These are phyloP conservation scores for Phytophthora quininea DNA, from an alignment of 352 stramenopile species.

Conservation along the genomic window DNA sequence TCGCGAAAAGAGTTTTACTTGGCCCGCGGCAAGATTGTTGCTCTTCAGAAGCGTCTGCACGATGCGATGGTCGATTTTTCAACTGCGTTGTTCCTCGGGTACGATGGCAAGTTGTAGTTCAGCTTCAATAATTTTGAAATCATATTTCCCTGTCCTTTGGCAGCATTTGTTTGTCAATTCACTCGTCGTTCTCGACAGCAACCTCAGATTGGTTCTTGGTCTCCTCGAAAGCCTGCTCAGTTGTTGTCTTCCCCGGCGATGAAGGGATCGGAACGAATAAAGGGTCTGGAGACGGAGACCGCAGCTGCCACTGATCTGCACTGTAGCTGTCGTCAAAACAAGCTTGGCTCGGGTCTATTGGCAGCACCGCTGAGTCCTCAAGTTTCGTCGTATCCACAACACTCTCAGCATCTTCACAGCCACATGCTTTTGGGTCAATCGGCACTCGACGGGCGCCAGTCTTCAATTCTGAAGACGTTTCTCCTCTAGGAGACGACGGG, in stretches of 20 bases:
- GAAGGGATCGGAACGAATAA: slow-evolving; percentile 15
- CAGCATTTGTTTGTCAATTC: too few relatives aligned
- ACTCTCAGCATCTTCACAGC: not conserved
- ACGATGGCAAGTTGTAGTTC: slow-evolving; percentile 67
- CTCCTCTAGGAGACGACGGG: slow-evolving; percentile 11
- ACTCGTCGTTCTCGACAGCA: too few relatives aligned
- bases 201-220: slow-evolving; percentile 1
- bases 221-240: not conserved
- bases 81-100: slow-evolving; percentile 71
- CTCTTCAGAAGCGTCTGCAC: slow-evolving; percentile 74
- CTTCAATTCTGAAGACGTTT: not conserved
- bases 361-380: slow-evolving; percentile 10
- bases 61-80: slow-evolving; percentile 86
- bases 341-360: slow-evolving; percentile 23
- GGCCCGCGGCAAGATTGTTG: slow-evolving; percentile 67
- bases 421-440: slow-evolving; percentile 5
- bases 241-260: slow-evolving; percentile 6
- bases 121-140: slow-evolving; percentile 10
- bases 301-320: slow-evolving; percentile 30
- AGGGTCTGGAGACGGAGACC: slow-evolving; percentile 21
- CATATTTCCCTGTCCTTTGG: not conserved
- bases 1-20: slow-evolving; percentile 77
- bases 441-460: not conserved
- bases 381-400: slow-evolving; percentile 6
- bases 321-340: slow-evolving; percentile 23